A percentile compares a stretch with the other conserved stretches of the same genome.
Conservation (phyloP, 139 green algal species). For the Nannochloris sp. region DNA sequence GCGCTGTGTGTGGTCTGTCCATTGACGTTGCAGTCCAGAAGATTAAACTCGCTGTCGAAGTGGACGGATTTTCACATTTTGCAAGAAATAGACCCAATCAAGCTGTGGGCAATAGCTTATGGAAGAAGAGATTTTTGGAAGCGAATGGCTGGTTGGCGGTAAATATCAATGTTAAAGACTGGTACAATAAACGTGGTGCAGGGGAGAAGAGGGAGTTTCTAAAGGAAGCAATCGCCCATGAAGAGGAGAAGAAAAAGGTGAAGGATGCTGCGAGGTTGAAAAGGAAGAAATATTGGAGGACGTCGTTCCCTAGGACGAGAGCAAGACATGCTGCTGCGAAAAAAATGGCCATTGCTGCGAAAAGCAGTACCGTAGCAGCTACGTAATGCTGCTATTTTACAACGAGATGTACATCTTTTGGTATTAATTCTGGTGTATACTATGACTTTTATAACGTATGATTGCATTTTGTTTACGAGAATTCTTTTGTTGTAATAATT, state of each 20-base stretch:
- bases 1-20: neutral
- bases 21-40: slow-evolving; percentile 3
- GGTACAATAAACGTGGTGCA: slow-evolving; percentile 1
- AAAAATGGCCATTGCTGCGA: too few species aligned
- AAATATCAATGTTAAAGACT: neutral
- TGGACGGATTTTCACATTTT: slow-evolving; percentile 24
- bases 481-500: too few species aligned
- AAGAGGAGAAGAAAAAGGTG: neutral
- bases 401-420: too few species aligned
- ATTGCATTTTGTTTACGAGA: too few species aligned
- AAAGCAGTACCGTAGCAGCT: neutral
- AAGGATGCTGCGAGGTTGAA: too few species aligned
- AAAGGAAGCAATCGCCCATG: neutral
- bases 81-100: slow-evolving; percentile 6
- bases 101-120: slow-evolving; percentile 1
- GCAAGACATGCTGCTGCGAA: too few species aligned
- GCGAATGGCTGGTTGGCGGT: slow-evolving; percentile 14
- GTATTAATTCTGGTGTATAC: too few species aligned
- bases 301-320: too few species aligned
- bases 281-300: too few species aligned
- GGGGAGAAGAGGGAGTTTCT: neutral
- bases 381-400: neutral
- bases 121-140: slow-evolving; percentile 14
- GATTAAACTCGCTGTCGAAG: slow-evolving; percentile 12
- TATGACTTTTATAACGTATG: too few species aligned